Evolutionary conservation across 129 eudicot species (phyloP).

Genomic region (Flaveria sonorensis): DNA sequence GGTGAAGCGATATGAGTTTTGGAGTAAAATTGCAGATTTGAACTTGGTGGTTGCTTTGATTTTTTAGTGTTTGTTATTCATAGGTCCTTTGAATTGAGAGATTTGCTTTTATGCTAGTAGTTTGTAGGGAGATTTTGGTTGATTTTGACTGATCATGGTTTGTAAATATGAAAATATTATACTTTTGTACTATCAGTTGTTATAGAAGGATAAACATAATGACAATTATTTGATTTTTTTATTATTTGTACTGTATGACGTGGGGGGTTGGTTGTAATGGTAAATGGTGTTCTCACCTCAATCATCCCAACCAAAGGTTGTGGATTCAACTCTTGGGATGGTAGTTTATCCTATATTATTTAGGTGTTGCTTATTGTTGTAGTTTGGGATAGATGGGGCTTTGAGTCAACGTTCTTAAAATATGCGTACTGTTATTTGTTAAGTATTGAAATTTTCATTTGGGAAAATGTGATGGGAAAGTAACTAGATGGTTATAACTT

Average conservation of each 20-base stretch:
- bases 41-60: background rate
- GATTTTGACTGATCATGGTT: background rate
- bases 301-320: too few species aligned
- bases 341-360: too few species aligned
- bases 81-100: background rate
- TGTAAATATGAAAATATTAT: background rate
- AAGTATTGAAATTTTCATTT: background rate
- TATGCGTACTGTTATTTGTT: too few species aligned
- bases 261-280: too few species aligned
- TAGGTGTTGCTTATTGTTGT: too few species aligned
- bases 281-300: too few species aligned
- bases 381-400: too few species aligned
- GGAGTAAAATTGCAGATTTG: background rate
- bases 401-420: too few species aligned
- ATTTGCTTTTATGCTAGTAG: background rate
- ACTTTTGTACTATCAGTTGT: background rate
- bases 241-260: too few species aligned
- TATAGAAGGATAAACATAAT: background rate
- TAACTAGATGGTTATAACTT: background rate
- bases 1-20: slow-evolving; percentile 15
- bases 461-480: background rate
- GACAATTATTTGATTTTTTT: too few species aligned
- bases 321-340: too few species aligned
- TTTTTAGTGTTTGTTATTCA: background rate
- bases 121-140: background rate